Base-by-base conservation (phyloP, 192 early-diverging fungal species). In the Gonapodya prolifera region DNA sequence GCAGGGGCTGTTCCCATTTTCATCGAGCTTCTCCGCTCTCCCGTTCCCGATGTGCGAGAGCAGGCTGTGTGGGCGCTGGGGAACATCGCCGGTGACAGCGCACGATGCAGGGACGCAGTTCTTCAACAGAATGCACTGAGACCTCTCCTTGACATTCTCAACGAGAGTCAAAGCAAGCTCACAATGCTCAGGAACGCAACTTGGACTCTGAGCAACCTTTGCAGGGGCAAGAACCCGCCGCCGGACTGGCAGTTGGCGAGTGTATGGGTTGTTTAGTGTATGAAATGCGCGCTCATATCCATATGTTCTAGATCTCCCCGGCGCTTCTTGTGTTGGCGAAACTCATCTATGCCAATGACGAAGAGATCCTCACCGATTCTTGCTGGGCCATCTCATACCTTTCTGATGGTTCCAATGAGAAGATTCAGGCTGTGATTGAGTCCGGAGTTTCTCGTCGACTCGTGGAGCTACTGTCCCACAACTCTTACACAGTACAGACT, bases 371-470 rank as follows among this genome's bases (percentile, higher is more conserved):
- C 81, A 97, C 95, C 18, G 97, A 98, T 82, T 93, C 97, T n/a
- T 98, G 96, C 89, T 99, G 97, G 97, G 97, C 97, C 29, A 93
- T 99, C 78, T 98, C 97, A n/a, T 99, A 99, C 80, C 90, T 99
- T 33, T 97, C 96, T 30, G 96, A 99, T 80, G 97, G 97, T 0
- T 71, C 90, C 35, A 98, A 99, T 84, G 95, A 98, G 79, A 97
- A 97, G 86, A 98, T 99, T 71, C 96, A 98, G 82, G 93, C 94
- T 13, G 97, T 99, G 8, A 95, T 99, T 78, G 96, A 99, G 81
- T 87, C 93, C 28, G 95, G 94, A 69, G 94, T 98, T 61, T 95
- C 93, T 84, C 88, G 94, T 69, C 93, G 96, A 35, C 87, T 99
- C 30, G 94, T 98, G 75, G 95, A 97, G 82, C 87, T 99, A 69